Conservation (phyloP, 1,284 basidiomycete genomes). For the Cryptococcus jaspeensis region DNA sequence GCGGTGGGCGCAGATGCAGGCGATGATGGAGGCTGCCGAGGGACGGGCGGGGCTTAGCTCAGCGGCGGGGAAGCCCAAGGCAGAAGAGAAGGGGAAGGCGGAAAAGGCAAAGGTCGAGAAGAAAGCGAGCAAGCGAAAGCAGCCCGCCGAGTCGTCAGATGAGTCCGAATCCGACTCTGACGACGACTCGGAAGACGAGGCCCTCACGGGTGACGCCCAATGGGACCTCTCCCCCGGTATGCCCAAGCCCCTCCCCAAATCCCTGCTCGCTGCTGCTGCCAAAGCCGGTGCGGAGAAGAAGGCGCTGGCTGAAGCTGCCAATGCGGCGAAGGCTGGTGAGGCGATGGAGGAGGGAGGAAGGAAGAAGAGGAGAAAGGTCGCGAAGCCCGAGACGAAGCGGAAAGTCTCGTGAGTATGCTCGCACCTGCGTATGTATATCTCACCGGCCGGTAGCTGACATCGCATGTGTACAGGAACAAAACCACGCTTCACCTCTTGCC, state of each 20-base stretch:
- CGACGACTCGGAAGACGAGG: slow-evolving; percentile 7
- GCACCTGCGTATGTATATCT: not conserved
- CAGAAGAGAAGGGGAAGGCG: not conserved
- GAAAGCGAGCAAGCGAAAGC: slow-evolving; percentile 9
- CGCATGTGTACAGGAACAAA: slow-evolving; percentile 7
- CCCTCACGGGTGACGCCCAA: slow-evolving; percentile 14
- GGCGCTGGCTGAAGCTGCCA: not conserved
- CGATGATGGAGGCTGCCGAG: slow-evolving; percentile 40
- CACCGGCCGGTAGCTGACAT: too few species aligned
- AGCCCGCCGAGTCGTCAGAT: not conserved
- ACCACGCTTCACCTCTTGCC: slow-evolving; percentile 17
- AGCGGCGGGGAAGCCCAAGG: not conserved
- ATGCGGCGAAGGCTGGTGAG: slow-evolving; percentile 1
- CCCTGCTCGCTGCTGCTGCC: slow-evolving; percentile 15
- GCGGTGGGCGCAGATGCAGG: slow-evolving; percentile 35
- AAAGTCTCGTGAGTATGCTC: slow-evolving; percentile 15
- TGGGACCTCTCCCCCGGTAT: slow-evolving; percentile 18
- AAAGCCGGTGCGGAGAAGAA: slow-evolving; percentile 13
- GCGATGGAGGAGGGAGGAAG: slow-evolving; percentile 4
- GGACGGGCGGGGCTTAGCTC: slow-evolving; percentile 15
- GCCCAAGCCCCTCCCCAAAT: slow-evolving; percentile 19
- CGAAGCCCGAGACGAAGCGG: slow-evolving; percentile 7
- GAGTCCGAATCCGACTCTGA: not conserved
- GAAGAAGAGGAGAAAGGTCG: slow-evolving; percentile 21
- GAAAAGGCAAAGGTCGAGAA: slow-evolving; percentile 2